Conservation (phyloP, 306 rosid species). For the Gastrolobium villosum region DNA sequence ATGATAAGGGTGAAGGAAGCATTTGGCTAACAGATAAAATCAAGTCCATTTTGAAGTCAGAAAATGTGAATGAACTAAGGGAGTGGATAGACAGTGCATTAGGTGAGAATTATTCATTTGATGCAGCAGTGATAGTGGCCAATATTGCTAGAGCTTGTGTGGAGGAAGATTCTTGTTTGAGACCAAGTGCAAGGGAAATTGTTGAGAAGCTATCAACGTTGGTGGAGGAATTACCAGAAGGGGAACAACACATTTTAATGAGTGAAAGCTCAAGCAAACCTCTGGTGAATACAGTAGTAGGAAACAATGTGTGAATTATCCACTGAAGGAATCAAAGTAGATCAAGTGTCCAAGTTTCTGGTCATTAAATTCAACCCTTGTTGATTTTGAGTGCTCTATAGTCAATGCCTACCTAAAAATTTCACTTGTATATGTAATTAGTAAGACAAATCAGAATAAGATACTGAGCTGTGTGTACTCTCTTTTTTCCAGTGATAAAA, state of each 20-base stretch:
- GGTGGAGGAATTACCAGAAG: constrained; percentile 69
- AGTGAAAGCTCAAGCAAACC: constrained; percentile 85
- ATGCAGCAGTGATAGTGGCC: constrained; percentile 67
- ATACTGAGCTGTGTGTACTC: constrained; percentile 43
- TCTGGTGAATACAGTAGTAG: constrained; percentile 64
- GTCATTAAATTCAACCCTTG: constrained; percentile 4
- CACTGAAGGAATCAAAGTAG: constrained; percentile 7
- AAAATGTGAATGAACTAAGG: constrained; percentile 68
- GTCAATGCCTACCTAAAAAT: background rate
- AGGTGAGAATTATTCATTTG: constrained; percentile 73
- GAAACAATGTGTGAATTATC: constrained; percentile 52
- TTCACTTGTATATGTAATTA: constrained; percentile 37
- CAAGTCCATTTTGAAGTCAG: constrained; percentile 62
- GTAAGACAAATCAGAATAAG: constrained; percentile 43
- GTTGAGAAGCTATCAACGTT: constrained; percentile 72
- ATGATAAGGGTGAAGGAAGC: constrained; percentile 60
- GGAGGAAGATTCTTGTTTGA: constrained; percentile 68
- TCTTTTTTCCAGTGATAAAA: constrained; percentile 22
- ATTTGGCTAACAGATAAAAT: constrained; percentile 68
- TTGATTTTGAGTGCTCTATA: background rate
- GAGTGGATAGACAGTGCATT: constrained; percentile 86
- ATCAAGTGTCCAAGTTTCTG: background rate
- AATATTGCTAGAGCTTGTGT: constrained; percentile 79
- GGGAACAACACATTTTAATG: constrained; percentile 53
- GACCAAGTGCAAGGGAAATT: constrained; percentile 77